Base-by-base conservation (phyloP, 2,329 filamentous ascomycete species). In the Podosphaera aphanis region DNA sequence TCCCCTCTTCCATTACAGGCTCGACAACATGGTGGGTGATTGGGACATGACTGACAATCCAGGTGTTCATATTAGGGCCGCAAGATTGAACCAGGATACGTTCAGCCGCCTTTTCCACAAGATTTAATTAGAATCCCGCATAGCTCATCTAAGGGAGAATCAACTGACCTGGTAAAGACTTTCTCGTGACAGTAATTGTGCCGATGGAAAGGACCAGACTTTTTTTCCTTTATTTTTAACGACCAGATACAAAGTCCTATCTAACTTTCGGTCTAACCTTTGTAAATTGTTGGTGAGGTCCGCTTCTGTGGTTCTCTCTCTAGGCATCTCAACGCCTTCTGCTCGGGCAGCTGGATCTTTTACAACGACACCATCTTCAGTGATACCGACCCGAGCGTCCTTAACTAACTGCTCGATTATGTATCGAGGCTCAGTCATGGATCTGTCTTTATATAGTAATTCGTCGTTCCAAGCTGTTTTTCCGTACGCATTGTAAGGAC, bases 51-150 rank as follows among this genome's bases (percentile, higher is more conserved):
- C 85, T 88, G 44, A 98, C 82, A 54, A 95, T 74, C 86, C 90
- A 98, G 46, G 85, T 94, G 67, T 95, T 95, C 86, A 98, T 95
- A 69, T 98, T 92, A 49, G 82, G 65, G 48, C 90, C 90, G 8
- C 79, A 85, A 2, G 83, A 69, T 56, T 83, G 70, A 45, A 78
- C 68, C 20, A 95, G 69, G 46, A 85, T 76, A 49, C 85, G 74
- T 59, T 84, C 74, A 33, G 88, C 85, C 39, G 83, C 78, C 90
- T 98, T 55, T 38, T 43, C 8, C 13, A 6, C 2, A 13, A 11
- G 6, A 40, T 18, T 46, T 23, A 41, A 37, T 36, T n/a, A n/a
- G 3, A 40, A 20, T 19, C 2, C 3, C 13, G 20, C 11, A 16
- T 38, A 16, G 11, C 2, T 10, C 31, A 19, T n/a, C 43, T 39